Evolutionary conservation across 805 yeast species (phyloP), one percentile per base, ranked within the genome.

Genomic region (Metschnikowia reukaufii): DNA sequence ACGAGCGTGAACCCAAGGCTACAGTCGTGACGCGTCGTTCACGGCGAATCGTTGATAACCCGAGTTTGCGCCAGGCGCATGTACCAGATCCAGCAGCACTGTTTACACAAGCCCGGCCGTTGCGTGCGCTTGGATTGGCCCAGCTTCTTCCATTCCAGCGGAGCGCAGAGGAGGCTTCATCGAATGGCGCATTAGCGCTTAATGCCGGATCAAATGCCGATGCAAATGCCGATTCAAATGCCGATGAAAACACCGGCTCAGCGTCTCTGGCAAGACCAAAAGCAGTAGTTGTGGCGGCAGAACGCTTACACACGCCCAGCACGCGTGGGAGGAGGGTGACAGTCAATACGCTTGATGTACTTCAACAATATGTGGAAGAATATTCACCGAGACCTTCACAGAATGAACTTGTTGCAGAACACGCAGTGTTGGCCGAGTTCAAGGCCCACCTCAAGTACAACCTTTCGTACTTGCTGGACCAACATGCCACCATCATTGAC

Each of bases 291-390:
- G 52, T 71, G 1, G 65, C 66, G 29, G 48, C 66, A 0, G 68
- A 68, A 31, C 49, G 74, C 33, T 46, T 70, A 13, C 42, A 51
- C 7, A 57, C 57, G 3, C 60, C 55, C 8, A 47, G 54, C 44
- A 32, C 52, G 4, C 49, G 61, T 9, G 65, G 60, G 38, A 61
- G 59, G 35, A 46, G 72, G 20, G 50, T 55, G 35, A 61, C 59
- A 31, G 36, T 70, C 40, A 65, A 63, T 44, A 67, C 73, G 1
- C 41, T 72, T 3, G 76, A 72, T 49, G 75, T 70, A 15, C 51
- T 72, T 13, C 63, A 59, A 39, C 68, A 66, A 41, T 56, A 68
- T 25, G 63, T 70, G 8, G 54, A 55, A 16, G 55, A 60, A 18
- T 67, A 63, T 44, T 55, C 57, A n/a, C 68, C 72, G 4, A 38